These are phyloP conservation scores for Xylariaceae sp. DNA, from an alignment of 2,329 filamentous ascomycete species.

Conservation along the genomic window DNA sequence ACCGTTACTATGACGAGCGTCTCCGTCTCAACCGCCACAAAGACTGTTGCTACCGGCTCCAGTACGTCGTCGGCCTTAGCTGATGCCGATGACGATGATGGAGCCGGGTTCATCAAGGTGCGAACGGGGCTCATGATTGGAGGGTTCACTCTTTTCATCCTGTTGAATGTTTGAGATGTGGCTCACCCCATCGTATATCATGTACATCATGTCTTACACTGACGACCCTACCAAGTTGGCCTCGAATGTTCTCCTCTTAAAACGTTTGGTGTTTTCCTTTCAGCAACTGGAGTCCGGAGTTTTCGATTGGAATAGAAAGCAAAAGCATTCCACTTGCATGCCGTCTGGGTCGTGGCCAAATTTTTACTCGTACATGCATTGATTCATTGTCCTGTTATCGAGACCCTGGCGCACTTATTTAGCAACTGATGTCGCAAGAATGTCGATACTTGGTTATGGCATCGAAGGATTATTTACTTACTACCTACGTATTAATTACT, in stretches of 20 bases:
- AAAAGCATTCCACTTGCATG: not conserved
- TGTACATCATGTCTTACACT: not conserved
- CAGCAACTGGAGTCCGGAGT: not conserved
- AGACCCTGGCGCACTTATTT: too few species aligned
- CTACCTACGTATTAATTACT: too few species aligned
- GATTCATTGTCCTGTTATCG: too few species aligned
- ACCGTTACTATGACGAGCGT: too few species aligned
- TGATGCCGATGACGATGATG: not conserved
- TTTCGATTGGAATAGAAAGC: not conserved
- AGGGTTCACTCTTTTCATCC: not conserved
- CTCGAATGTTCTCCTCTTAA: not conserved
- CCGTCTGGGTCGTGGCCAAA: not conserved
- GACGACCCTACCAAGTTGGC: not conserved
- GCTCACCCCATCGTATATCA: not conserved
- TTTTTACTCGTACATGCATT: not conserved
- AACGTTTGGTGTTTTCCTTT: not conserved
- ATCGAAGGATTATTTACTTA: too few species aligned
- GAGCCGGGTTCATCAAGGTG: not conserved
- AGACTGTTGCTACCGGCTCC: not conserved
- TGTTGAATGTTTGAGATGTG: conserved; percentile 1
- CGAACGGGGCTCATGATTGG: not conserved
- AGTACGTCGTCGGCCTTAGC: not conserved
- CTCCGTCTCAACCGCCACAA: too few species aligned
- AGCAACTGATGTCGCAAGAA: too few species aligned
- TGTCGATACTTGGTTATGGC: too few species aligned